Evolutionary conservation across 2,329 filamentous ascomycete species (phyloP), one percentile per base, ranked within the genome.

Genomic region (Sphaerostilbella broomeana): DNA sequence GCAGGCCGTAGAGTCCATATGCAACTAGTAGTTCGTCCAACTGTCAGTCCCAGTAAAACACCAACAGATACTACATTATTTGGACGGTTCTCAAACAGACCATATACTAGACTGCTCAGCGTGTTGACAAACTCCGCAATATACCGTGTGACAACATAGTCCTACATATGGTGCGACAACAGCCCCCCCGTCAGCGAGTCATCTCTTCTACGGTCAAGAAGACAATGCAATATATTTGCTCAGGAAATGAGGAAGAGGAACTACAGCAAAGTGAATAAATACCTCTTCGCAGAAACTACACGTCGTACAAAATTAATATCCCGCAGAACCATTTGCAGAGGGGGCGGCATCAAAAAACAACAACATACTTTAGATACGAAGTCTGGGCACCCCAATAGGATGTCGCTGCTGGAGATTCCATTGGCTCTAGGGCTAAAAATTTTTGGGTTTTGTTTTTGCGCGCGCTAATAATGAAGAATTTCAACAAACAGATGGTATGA

Each of bases 71-170:
- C n/a, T n/a, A n/a, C n/a, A n/a, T n/a, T n/a, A n/a, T n/a, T n/a
- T n/a, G n/a, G n/a, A n/a, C n/a, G n/a, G n/a, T n/a, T n/a, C n/a
- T n/a, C n/a, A n/a, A 2, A 49, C 56, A 10, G 10, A 58, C 57
- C 54, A 35, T 60, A 68, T 4, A 58, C 47, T 1, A 63, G 44
- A 38, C 64, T 69, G 40, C 63, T 67, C 2, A 67, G 44, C 1
- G 63, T 67, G 42, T 69, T 69, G 47, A 68, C 60, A 25, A 69
- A 67, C 34, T 69, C 65, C 5, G 63, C 65, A 15, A 68, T 51
- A 21, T 64, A 68, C 15, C 60, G 51, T 7, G 65, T 68, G 10
- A 69, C 49, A 7, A 61, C 54, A 52, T 69, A 69, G 19, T 60
- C 57, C 57, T 58, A 25, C 17, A 15, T 16, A 6, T 31, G n/a